Evolutionary conservation across 768 basidiomycete genomes (phyloP).

Genomic region (Lyophyllum shimeji): DNA sequence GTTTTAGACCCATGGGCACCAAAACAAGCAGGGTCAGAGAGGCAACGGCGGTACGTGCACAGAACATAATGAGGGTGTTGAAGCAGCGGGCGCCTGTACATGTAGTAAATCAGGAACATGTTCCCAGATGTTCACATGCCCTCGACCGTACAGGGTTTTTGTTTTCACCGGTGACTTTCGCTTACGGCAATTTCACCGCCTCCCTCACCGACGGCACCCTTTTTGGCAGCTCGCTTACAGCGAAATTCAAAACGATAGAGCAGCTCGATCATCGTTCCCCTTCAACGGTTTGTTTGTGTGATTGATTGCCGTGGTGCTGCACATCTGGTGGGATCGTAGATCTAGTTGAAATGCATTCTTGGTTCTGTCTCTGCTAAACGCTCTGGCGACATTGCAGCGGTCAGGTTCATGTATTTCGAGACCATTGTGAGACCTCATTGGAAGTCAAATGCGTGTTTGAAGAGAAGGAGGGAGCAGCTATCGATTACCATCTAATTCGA

Average conservation of each 20-base stretch:
- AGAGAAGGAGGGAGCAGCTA: no score
- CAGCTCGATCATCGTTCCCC: no score
- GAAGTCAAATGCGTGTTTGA: no score
- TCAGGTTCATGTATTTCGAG: no score
- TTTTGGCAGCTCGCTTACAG: not conserved
- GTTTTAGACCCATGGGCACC: not conserved
- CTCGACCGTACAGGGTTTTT: not conserved
- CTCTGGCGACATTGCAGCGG: no score
- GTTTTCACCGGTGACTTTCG: constrained; percentile 1
- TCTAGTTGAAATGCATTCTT: no score
- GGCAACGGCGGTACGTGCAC: not conserved
- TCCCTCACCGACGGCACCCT: not conserved
- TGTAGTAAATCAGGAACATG: not conserved
- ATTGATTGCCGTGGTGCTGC: no score
- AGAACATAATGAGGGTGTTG: not conserved
- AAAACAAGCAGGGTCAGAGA: not conserved
- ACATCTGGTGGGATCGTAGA: no score
- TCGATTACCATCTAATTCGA: no score
- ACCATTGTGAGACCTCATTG: no score
- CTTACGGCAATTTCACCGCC: not conserved
- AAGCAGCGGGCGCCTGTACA: not conserved
- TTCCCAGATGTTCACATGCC: not conserved
- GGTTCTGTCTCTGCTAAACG: no score
- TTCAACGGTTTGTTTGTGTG: no score
- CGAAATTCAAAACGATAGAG: not conserved